Conservation (phyloP, 1,284 basidiomycete genomes). For the Microbotryomycetes sp. region DNA sequence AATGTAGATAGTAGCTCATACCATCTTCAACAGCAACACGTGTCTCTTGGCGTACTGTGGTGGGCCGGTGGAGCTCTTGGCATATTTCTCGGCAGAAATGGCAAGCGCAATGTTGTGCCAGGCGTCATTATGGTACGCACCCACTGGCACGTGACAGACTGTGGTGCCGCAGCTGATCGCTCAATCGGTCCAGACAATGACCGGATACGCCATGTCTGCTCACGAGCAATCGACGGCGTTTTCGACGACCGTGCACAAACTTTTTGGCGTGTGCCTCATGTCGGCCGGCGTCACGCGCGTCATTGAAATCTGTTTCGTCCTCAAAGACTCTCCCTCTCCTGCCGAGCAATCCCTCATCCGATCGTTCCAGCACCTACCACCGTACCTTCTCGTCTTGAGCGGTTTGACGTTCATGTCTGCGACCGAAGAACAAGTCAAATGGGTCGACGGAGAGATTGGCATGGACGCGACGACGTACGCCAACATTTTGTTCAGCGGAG, state of each 20-base stretch:
- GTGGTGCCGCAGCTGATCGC: slow-evolving; percentile 34
- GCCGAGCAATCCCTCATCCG: slow-evolving; percentile 40
- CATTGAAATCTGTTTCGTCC: slow-evolving; percentile 74
- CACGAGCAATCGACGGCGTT: slow-evolving; percentile 79
- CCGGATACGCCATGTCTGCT: slow-evolving; percentile 91
- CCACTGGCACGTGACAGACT: background rate
- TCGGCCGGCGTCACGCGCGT: slow-evolving; percentile 73
- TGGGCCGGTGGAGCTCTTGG: slow-evolving; percentile 86
- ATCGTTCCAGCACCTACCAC: slow-evolving; percentile 74
- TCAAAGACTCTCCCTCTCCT: slow-evolving; percentile 42
- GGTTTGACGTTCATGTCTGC: slow-evolving; percentile 82
- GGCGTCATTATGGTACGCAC: slow-evolving; percentile 51
- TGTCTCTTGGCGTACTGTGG: slow-evolving; percentile 48
- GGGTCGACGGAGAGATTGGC: slow-evolving; percentile 46
- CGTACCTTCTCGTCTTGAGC: slow-evolving; percentile 64
- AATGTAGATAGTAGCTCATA: background rate
- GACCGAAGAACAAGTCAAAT: slow-evolving; percentile 77
- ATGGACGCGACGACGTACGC: slow-evolving; percentile 44
- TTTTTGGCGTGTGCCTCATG: slow-evolving; percentile 56
- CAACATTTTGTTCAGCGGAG: slow-evolving; percentile 54
- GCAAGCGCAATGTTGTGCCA: slow-evolving; percentile 76
- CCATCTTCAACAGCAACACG: slow-evolving; percentile 29
- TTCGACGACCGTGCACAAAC: slow-evolving; percentile 55
- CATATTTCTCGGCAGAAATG: slow-evolving; percentile 74
- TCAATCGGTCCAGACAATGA: slow-evolving; percentile 53